Percentiles rank a stretch among this genome's conserved stretches.
Evolutionary conservation across 2,329 filamentous ascomycete genomes (phyloP).

Genomic region (Clonostachys sp.): DNA sequence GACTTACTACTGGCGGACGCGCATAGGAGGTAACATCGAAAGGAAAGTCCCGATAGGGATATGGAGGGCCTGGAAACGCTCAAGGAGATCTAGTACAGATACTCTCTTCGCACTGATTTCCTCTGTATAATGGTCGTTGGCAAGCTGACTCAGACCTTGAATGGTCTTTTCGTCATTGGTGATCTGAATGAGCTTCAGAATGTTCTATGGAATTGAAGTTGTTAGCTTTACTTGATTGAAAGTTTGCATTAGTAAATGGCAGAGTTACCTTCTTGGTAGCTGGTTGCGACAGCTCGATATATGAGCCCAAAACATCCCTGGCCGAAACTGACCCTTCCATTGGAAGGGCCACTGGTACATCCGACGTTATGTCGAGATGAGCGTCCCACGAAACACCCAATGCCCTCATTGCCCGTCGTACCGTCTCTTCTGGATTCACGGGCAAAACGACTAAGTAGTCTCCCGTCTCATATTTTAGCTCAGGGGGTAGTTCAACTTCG

Average conservation of each 20-base stretch:
- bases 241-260: neutral
- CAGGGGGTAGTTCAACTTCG: too few relatives aligned
- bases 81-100: slow-evolving; percentile 57
- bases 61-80: slow-evolving; percentile 42
- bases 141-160: slow-evolving; percentile 17
- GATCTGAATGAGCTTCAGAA: slow-evolving; percentile 1
- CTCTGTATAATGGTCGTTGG: slow-evolving; percentile 26
- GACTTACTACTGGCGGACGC: slow-evolving; percentile 22
- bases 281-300: slow-evolving; percentile 61
- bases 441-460: too few relatives aligned
- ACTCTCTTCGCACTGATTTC: slow-evolving; percentile 36
- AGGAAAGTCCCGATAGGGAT: slow-evolving; percentile 57
- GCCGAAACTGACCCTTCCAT: too few relatives aligned
- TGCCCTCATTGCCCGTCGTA: too few relatives aligned
- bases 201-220: neutral
- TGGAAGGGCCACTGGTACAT: too few relatives aligned
- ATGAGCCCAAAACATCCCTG: too few relatives aligned
- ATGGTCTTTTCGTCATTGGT: slow-evolving; percentile 22
- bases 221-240: neutral
- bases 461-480: too few relatives aligned
- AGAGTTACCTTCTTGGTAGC: slow-evolving; percentile 50
- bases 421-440: too few relatives aligned
- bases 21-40: slow-evolving; percentile 60
- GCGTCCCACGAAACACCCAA: too few relatives aligned
- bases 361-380: too few relatives aligned